Evolutionary conservation across 176 grass and related monocot species (phyloP).

Genomic region (Luzula sylvatica): DNA sequence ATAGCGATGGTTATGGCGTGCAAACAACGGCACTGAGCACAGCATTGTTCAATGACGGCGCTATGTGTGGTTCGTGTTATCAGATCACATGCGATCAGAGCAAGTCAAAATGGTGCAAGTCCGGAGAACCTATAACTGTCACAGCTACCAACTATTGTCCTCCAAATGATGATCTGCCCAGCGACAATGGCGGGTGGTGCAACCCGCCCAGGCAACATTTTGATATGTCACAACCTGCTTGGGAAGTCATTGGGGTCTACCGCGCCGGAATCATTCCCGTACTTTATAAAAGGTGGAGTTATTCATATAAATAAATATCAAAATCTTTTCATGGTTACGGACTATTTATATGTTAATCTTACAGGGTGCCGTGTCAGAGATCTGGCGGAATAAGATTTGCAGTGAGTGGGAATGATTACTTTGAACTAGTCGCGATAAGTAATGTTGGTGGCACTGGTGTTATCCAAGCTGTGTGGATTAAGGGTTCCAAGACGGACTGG

Average conservation of each 20-base stretch:
- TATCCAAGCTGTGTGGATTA: constrained; percentile 31
- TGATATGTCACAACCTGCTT: constrained; percentile 69
- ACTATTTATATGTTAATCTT: constrained; percentile 1
- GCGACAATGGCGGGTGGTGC: constrained; percentile 47
- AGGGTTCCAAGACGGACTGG: constrained; percentile 19
- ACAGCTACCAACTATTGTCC: constrained; percentile 62
- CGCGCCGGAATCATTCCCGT: constrained; percentile 60
- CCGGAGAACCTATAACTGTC: constrained; percentile 26
- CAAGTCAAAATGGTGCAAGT: constrained; percentile 32
- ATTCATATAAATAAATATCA: no score
- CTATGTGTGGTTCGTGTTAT: constrained; percentile 58
- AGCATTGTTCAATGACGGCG: constrained; percentile 44
- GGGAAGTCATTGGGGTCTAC: constrained; percentile 52
- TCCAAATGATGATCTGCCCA: constrained; percentile 35
- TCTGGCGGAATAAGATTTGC: constrained; percentile 31
- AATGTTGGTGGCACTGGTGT: constrained; percentile 33
- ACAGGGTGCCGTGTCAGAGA: constrained; percentile 17
- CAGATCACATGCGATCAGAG: constrained; percentile 44
- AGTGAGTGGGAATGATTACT: constrained; percentile 34
- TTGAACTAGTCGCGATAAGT: constrained; percentile 28
- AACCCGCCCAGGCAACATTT: constrained; percentile 50
- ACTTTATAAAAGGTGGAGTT: constrained; percentile 42
- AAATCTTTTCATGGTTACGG: not conserved
- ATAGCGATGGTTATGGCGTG: constrained; percentile 38
- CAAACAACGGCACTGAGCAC: constrained; percentile 64